Evolutionary conservation across 805 yeast genomes (phyloP).

Genomic region (Candida vaughaniae): DNA sequence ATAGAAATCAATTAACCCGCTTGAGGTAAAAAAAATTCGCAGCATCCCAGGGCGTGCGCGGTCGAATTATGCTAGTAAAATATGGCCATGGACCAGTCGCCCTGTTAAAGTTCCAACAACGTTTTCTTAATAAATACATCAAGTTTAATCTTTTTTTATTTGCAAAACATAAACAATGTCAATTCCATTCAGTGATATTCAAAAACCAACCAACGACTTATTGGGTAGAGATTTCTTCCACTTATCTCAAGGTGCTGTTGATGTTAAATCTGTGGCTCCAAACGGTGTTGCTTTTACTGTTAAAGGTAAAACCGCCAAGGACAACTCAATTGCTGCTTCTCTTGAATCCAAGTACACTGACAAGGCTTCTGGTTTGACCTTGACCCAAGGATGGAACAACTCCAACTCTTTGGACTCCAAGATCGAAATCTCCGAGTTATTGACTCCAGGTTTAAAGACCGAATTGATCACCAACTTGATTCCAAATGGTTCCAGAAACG

Average conservation of each 20-base stretch:
- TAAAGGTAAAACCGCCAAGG: constrained; percentile 84
- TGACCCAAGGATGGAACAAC: constrained; percentile 98
- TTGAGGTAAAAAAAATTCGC: no score
- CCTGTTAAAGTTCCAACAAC: no score
- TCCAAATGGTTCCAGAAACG: constrained; percentile 82
- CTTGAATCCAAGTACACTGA: constrained; percentile 91
- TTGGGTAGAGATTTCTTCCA: constrained; percentile 93
- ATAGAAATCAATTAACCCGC: no score
- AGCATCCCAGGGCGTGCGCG: no score
- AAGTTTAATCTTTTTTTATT: no score
- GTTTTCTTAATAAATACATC: no score
- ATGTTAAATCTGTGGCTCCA: constrained; percentile 90
- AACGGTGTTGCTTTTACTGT: constrained; percentile 94
- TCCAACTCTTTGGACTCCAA: constrained; percentile 89
- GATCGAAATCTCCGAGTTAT: constrained; percentile 85
- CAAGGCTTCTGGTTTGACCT: constrained; percentile 86
- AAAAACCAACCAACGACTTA: constrained; percentile 88
- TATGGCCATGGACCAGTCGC: no score
- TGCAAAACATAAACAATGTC: constrained; percentile 47
- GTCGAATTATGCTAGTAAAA: no score
- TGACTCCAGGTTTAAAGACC: constrained; percentile 93
- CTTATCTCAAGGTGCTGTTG: constrained; percentile 80
- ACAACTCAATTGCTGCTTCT: constrained; percentile 80
- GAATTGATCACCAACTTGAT: constrained; percentile 84
- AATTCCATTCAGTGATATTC: constrained; percentile 89